Base-by-base conservation (phyloP, 2,329 filamentous ascomycete species). In the Ascochyta pisi region DNA sequence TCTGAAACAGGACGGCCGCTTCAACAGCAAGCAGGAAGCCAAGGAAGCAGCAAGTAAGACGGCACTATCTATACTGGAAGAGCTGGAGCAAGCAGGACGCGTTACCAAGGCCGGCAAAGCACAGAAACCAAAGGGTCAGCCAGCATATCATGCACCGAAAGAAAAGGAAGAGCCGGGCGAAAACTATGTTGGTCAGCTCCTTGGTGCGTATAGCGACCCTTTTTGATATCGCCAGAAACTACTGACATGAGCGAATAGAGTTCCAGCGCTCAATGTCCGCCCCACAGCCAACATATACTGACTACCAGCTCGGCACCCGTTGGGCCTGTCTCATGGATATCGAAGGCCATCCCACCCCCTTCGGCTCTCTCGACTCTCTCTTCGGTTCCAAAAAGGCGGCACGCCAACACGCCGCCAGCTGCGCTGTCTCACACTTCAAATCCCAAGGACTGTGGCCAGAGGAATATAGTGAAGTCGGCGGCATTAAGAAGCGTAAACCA, bases 361-460 rank as follows among this genome's bases (percentile, higher is more conserved):
- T 80, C 54, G 78, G 80, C 55, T 70, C 68, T 23, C 61, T 63
- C 9, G 58, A 59, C 3, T 53, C 58, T 0, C 62, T 71, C 9
- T 78, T 77, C 63, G 50, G 64, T 5, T 73, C 61, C 29, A 82
- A 82, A 50, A 75, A 77, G 55, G 66, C 69, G 9, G 80, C 80
- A 1, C 75, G 76, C 19, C 70, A 73, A 34, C 67, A 73, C 47
- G 77, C 79, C 19, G 78, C 80, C 8, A 63, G 67, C 50, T 69
- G 73, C 52, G 79, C 78, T 3, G 67, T 81, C 16, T 60, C 73
- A 24, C 74, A 78, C 69, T 73, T 81, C 52, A 75, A 79, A 50
- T 48, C 57, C 4, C 51, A 68, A 3, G 75, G 73, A 7, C 54
- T 57, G 9, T 75, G 74, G 72, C 70, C 69, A 41, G 56, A 69